Conservation (phyloP, 2,329 filamentous ascomycete genomes). For the Fusarium sp. region DNA sequence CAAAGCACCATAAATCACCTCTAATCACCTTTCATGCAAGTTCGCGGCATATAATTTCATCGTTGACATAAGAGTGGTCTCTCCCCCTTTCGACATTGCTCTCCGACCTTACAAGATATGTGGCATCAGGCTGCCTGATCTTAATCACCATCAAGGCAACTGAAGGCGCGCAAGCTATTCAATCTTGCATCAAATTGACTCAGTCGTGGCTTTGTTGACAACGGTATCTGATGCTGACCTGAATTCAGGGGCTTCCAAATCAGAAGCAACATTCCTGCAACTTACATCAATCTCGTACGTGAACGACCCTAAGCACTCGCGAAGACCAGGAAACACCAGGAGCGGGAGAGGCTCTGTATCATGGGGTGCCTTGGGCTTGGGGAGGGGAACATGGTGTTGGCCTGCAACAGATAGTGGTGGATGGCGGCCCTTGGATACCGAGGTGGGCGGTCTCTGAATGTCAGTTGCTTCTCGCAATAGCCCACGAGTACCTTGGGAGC, state of each 20-base stretch:
- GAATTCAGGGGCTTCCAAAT: background rate
- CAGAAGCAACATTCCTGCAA: background rate
- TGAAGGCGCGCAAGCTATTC: rapidly evolving
- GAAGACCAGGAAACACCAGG: rapidly evolving
- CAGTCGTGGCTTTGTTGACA: rapidly evolving
- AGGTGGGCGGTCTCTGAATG: rapidly evolving
- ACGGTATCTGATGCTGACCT: rapidly evolving
- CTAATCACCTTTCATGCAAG: rapidly evolving
- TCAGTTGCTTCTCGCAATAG: rapidly evolving
- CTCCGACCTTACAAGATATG: no score
- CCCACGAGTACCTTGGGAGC: rapidly evolving
- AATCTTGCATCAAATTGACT: rapidly evolving
- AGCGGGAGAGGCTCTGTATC: rapidly evolving
- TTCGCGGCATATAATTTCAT: rapidly evolving
- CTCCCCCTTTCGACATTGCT: background rate
- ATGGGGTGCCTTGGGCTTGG: rapidly evolving
- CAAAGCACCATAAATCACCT: rapidly evolving
- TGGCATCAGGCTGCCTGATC: rapidly evolving
- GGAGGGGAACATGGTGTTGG: background rate
- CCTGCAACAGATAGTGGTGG: rapidly evolving
- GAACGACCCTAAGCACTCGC: rapidly evolving
- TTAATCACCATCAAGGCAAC: rapidly evolving
- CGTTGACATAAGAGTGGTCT: background rate
- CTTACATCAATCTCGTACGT: rapidly evolving
- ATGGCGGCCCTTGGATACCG: rapidly evolving